Percentiles rank a stretch among this genome's conserved stretches.
phyloP scores from a whole-genome alignment of 495 filamentous ascomycete species.

The Podospora comata region DNA sequence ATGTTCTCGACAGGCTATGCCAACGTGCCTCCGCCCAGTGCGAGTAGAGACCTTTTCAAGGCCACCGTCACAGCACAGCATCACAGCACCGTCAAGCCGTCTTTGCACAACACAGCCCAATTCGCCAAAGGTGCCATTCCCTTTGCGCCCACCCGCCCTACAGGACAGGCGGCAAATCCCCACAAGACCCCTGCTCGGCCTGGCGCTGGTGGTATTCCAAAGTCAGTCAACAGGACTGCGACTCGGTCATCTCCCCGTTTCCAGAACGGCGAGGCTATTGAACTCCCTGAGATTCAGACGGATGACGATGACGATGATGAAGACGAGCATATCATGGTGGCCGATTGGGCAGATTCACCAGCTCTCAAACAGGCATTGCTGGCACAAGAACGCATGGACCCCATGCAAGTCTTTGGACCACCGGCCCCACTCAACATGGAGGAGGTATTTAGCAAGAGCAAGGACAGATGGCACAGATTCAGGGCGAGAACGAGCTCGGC shows the following conservation, averaged over 20 bases:
- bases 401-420: slow-evolving; percentile 84
- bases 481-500: slow-evolving; percentile 85
- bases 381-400: slow-evolving; percentile 77
- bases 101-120: slow-evolving; percentile 73
- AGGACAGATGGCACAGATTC: slow-evolving; percentile 78
- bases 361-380: slow-evolving; percentile 65
- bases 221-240: slow-evolving; percentile 50
- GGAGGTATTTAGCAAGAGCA: slow-evolving; percentile 84
- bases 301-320: slow-evolving; percentile 79
- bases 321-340: slow-evolving; percentile 55
- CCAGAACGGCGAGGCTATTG: slow-evolving; percentile 74
- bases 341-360: slow-evolving; percentile 82
- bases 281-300: slow-evolving; percentile 83
- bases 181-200: slow-evolving; percentile 61
- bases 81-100: slow-evolving; percentile 57
- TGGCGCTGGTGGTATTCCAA: slow-evolving; percentile 37
- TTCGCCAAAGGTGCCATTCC: slow-evolving; percentile 83
- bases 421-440: slow-evolving; percentile 86
- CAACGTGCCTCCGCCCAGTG: slow-evolving; percentile 50
- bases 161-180: slow-evolving; percentile 36
- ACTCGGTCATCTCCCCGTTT: slow-evolving; percentile 72
- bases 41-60: slow-evolving; percentile 43
- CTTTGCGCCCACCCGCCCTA: slow-evolving; percentile 66
- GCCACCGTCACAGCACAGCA: slow-evolving; percentile 50
- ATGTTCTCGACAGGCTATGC: slow-evolving; percentile 62